phyloP scores from a whole-genome alignment of 2,329 filamentous ascomycete species.

The Nemania sp. region DNA sequence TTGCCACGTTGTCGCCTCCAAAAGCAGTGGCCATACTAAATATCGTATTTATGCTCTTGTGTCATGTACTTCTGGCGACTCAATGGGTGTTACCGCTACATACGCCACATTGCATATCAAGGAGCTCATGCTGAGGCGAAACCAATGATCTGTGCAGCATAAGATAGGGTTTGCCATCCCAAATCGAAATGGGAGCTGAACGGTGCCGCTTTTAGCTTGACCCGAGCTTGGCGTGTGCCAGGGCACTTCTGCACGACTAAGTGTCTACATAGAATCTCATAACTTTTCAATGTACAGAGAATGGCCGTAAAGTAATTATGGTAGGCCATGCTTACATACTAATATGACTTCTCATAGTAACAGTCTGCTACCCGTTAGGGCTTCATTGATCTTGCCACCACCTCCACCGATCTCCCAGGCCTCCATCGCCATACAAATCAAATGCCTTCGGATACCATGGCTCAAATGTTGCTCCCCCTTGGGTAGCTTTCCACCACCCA shows the following conservation, averaged over 20 bases:
- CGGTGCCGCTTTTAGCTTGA: neutral
- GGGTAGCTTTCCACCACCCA: constrained; percentile 20
- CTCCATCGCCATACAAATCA: constrained; percentile 21
- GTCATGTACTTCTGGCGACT: too few species aligned
- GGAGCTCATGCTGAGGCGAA: too few species aligned
- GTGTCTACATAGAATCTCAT: too few species aligned
- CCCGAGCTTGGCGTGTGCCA: neutral
- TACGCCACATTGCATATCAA: too few species aligned
- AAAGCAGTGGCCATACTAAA: too few species aligned
- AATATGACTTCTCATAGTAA: neutral
- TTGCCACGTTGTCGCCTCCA: too few species aligned
- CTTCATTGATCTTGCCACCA: too few species aligned
- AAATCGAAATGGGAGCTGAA: neutral
- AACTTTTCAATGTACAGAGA: too few species aligned
- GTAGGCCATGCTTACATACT: neutral
- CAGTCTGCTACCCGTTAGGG: neutral
- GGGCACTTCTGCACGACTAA: neutral
- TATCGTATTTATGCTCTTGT: too few species aligned
- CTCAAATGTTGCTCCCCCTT: constrained; percentile 15
- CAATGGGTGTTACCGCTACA: too few species aligned
- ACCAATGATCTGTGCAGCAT: neutral
- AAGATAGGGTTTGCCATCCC: neutral
- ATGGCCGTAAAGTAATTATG: too few species aligned
- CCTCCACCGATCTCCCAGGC: too few species aligned
- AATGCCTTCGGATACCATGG: constrained; percentile 20